Percentiles rank a stretch among this genome's conserved stretches.
These are phyloP conservation scores for Dovyalis caffra DNA, from an alignment of 345 rosid species.

Conservation along the genomic window DNA sequence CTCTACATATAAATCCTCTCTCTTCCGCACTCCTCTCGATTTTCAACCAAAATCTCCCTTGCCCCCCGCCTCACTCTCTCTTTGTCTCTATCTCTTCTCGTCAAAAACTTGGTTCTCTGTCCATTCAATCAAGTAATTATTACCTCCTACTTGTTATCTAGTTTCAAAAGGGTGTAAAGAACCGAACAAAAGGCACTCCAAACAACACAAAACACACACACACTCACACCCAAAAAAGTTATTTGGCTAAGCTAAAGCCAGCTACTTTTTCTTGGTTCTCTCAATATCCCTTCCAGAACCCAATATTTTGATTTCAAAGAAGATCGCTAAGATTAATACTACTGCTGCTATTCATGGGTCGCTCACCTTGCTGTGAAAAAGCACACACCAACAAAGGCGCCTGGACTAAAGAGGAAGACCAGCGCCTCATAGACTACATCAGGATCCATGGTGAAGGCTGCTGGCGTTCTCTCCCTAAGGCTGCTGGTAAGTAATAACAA, in stretches of 20 bases:
- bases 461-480: constrained; percentile 89
- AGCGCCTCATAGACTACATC: constrained; percentile 69
- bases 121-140: not conserved
- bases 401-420: constrained; percentile 90
- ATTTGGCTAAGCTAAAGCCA: not conserved
- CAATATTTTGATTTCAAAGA: not conserved
- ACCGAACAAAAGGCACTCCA: too few relatives aligned
- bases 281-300: not conserved
- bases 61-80: not conserved
- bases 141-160: not conserved
- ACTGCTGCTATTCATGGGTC: constrained; percentile 51
- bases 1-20: constrained; percentile 1
- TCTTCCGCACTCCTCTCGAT: not conserved
- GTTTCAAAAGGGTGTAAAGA: not conserved
- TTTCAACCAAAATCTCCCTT: not conserved
- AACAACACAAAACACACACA: too few relatives aligned
- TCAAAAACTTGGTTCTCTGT: not conserved
- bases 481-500: constrained; percentile 48
- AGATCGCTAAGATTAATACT: not conserved
- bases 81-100: not conserved
- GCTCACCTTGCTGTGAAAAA: constrained; percentile 86
- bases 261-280: not conserved
- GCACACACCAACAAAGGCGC: constrained; percentile 92
- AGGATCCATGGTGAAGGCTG: constrained; percentile 80
- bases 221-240: not conserved